Base-by-base conservation (phyloP, 1,284 basidiomycete species). In the Exobasidium cylindrosporum region DNA sequence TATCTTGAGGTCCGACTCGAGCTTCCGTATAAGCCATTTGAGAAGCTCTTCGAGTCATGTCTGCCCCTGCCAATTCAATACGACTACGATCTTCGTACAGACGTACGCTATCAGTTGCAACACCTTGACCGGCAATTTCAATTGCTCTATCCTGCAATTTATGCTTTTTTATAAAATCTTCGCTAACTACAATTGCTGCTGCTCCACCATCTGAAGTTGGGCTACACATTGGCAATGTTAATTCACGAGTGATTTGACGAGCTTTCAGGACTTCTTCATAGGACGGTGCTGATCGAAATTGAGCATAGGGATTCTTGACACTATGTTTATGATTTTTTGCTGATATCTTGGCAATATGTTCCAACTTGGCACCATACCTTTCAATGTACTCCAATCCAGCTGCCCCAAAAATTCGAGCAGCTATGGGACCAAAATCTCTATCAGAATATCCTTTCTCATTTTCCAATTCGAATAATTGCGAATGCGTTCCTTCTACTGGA, bases 151-250 rank as follows among this genome's bases (percentile, higher is more conserved):
- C 92, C 80, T 92, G 86, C 5, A 92, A 85, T 5, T 83, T 82
- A 73, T 91, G 87, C 13, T 82, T 81, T 64, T 86, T 88, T 13
- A 92, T 89, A 70, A 92, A 92, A n/a, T 84, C 85, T 74, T 91
- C 90, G 0, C 88, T 89, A 6, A 86, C 89, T 24, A 93, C 83
- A 61, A 93, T 85, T 28, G 62, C 73, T 28, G 69, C 69, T 6
- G 74, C 74, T 62, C 77, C 81, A 26, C 82, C 82, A 62, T 82
- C 81, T 6, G 80, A 82, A 6, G 91, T 92, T 0, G 91, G 91
- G 68, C 88, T 90, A 76, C 91, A 93, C 90, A 92, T 91, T 76
- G 86, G 88, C 75, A 89, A 88, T 2, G 90, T 92, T 49, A 92
- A 81, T 73, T 90, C 85, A 55, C 86, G 87, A 30, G 84, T 88